phyloP scores from a whole-genome alignment of 768 basidiomycete species.

The Naganishia randhawae region DNA sequence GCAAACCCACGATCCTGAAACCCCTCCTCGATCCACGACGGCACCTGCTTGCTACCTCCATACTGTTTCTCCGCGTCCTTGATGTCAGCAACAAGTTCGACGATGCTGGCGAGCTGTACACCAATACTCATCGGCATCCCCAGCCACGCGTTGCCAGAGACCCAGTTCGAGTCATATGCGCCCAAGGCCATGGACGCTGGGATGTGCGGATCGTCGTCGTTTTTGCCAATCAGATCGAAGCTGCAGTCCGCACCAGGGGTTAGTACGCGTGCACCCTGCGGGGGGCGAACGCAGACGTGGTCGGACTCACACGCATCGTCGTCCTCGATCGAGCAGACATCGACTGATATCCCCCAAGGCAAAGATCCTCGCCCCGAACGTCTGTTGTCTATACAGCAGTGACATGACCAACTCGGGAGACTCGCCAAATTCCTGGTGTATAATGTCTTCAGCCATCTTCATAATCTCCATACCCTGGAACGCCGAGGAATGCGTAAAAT shows the following conservation, averaged over 20 bases:
- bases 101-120: not conserved
- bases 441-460: conserved; percentile 22
- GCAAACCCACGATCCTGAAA: conserved; percentile 17
- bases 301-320: conserved; percentile 19
- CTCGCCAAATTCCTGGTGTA: conserved; percentile 18
- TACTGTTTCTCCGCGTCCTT: conserved; percentile 11
- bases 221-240: conserved; percentile 11
- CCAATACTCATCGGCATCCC: conserved; percentile 12
- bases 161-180: conserved; percentile 10
- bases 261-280: not conserved
- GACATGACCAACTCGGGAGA: conserved; percentile 18
- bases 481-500: conserved; percentile 15
- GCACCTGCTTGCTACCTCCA: not conserved
- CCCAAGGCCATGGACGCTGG: conserved; percentile 6
- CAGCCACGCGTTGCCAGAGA: conserved; percentile 15
- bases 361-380: conserved; percentile 12
- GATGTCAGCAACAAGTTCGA: conserved; percentile 20
- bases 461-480: conserved; percentile 20
- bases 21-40: not conserved
- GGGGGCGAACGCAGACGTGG: too few species aligned
- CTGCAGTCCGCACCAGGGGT: not conserved
- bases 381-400: conserved; percentile 16
- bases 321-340: conserved; percentile 10
- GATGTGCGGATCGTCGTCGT: conserved; percentile 12
- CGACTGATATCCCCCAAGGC: conserved; percentile 2